These are phyloP conservation scores for Haplosporangium gracile DNA, from an alignment of 192 early-diverging fungal genomes.

Conservation along the genomic window DNA sequence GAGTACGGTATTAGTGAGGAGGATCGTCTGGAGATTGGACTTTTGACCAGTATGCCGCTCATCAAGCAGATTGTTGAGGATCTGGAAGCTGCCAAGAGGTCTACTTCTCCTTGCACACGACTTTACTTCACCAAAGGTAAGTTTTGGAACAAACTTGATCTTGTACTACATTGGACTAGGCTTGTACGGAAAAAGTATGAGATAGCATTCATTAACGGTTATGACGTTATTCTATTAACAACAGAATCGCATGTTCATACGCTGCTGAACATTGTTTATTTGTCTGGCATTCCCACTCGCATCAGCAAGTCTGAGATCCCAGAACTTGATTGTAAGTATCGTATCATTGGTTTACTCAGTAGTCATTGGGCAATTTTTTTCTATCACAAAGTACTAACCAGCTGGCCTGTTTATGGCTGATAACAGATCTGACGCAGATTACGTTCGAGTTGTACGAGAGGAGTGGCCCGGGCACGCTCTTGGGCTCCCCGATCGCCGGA, in stretches of 20 bases:
- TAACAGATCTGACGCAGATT: constrained; percentile 92
- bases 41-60: constrained; percentile 80
- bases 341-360: background rate
- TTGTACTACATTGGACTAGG: background rate
- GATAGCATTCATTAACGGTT: background rate
- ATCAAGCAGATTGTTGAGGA: constrained; percentile 85
- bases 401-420: background rate
- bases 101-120: constrained; percentile 72
- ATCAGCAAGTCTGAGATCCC: constrained; percentile 73
- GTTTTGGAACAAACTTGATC: background rate
- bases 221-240: background rate
- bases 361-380: background rate
- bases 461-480: constrained; percentile 7
- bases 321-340: constrained; percentile 90
- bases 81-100: constrained; percentile 68
- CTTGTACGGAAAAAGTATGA: background rate
- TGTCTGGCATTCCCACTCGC: constrained; percentile 85
- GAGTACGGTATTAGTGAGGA: constrained; percentile 91
- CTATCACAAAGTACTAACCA: background rate
- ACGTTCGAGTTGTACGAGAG: constrained; percentile 98
- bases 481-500: background rate
- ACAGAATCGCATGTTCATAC: constrained; percentile 92
- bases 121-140: constrained; percentile 96
- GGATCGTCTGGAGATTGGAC: constrained; percentile 91
- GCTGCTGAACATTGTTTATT: constrained; percentile 90